Base-by-base conservation (phyloP, 495 filamentous ascomycete genomes). In the Venustampulla echinocandica region DNA sequence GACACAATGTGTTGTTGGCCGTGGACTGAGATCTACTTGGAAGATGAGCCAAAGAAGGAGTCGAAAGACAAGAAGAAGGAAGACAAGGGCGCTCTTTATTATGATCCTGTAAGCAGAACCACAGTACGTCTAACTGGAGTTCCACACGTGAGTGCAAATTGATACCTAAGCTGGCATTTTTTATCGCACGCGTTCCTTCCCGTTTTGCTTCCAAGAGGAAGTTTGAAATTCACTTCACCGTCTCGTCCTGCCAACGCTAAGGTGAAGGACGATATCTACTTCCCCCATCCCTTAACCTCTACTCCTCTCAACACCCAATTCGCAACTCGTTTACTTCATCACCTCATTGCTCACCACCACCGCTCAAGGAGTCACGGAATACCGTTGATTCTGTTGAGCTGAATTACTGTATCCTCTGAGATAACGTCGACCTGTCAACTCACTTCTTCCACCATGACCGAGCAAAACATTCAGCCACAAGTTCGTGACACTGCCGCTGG, bases 401-500 rank as follows among this genome's bases (percentile, higher is more conserved):
- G n/a, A 3, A 10, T 23, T 14, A 11, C 14, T 28, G n/a, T 13
- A 42, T 14, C 25, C 36, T 23, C 10, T 13, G 5, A 20, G 24
- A 28, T 22, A 30, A 11, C 28, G 27, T 23, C 34, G 20, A 19
- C 15, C 21, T 30, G 7, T 34, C 24, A 11, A 35, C 20, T 20
- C 42, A 24, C 38, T 21, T 40, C 43, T 46, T 28, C 36, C 13
- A 27, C 27, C 11, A 14, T 33, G 18, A 9, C 19, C 20, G 27
- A 52, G 35, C 49, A 51, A 24, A 64, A 68, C 58, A 71, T 64
- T 46, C 68, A 73, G 42, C 73, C 70, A 1, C 70, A 68, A 17
- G 65, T 69, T 14, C 64, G 65, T 22, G 64, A 67, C 22, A 72
- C 71, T 17, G 64, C 61, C 22, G 55, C 58, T 44, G 73, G 71